phyloP scores from a whole-genome alignment of 2,329 filamentous ascomycete species.

The Exophiala sideris region DNA sequence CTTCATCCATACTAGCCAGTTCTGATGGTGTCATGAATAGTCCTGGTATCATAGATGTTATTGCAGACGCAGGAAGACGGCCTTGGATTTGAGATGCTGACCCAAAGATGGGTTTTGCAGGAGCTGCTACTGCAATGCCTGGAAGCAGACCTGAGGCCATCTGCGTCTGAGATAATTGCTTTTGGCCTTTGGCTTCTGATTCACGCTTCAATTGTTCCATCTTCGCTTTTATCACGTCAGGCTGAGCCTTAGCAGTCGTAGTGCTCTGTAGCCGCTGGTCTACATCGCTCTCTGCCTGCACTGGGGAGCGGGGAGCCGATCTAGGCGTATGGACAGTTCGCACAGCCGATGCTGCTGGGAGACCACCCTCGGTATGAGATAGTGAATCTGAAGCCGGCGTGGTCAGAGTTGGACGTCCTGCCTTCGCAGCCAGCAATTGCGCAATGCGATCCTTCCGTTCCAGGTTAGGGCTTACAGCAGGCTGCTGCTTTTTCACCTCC shows the following conservation, averaged over 20 bases:
- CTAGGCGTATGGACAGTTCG: not conserved
- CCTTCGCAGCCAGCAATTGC: slow-evolving; percentile 69
- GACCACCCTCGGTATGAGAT: slow-evolving; percentile 1
- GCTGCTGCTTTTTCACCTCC: slow-evolving; percentile 23
- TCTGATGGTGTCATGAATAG: slow-evolving; percentile 47
- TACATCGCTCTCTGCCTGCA: not conserved
- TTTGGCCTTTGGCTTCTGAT: slow-evolving; percentile 32
- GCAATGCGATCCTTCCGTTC: slow-evolving; percentile 75
- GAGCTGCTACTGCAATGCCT: no score
- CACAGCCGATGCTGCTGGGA: not conserved
- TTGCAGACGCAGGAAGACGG: slow-evolving; percentile 8
- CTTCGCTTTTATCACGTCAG: slow-evolving; percentile 72
- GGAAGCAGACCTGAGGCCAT: no score
- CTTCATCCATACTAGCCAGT: slow-evolving; percentile 6
- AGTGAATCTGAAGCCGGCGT: not conserved
- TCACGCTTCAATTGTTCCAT: slow-evolving; percentile 69
- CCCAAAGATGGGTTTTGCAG: not conserved
- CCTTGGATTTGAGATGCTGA: slow-evolving; percentile 1
- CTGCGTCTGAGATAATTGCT: no score
- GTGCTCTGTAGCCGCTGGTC: not conserved
- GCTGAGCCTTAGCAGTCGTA: slow-evolving; percentile 61
- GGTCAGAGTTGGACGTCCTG: slow-evolving; percentile 47
- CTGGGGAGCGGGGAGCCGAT: not conserved
- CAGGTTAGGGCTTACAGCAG: slow-evolving; percentile 45
- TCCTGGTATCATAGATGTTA: slow-evolving; percentile 48